Percentiles rank a stretch among this genome's conserved stretches.
Evolutionary conservation across 768 basidiomycete species (phyloP).

Genomic region (Rhodotorula diobovata): DNA sequence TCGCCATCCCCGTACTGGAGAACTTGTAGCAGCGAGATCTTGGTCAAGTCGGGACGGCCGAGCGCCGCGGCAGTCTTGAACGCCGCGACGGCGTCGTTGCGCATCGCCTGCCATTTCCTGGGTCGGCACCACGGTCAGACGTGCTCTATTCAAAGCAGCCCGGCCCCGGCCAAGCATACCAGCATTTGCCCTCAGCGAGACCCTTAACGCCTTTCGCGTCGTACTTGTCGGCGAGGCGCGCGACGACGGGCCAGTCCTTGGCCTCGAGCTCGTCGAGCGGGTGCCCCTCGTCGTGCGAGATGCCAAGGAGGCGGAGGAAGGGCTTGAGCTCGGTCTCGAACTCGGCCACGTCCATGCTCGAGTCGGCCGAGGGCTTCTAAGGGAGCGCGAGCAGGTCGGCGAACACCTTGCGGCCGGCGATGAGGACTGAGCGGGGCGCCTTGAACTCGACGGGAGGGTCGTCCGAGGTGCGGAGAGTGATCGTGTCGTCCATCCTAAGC

Average conservation of each 20-base stretch:
- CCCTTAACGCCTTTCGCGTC: not conserved
- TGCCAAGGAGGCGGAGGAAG: not conserved
- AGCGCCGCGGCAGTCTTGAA: no score
- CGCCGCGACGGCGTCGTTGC: no score
- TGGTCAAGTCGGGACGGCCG: no score
- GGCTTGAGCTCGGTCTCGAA: not conserved
- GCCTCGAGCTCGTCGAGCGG: not conserved
- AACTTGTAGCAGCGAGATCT: no score
- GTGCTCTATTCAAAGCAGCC: no score
- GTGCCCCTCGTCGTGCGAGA: not conserved
- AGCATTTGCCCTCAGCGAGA: no score
- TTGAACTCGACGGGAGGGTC: slow-evolving; percentile 4
- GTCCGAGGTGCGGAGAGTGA: slow-evolving; percentile 2
- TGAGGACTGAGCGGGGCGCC: slow-evolving; percentile 7
- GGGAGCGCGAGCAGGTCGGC: slow-evolving; percentile 14
- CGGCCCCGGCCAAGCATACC: no score
- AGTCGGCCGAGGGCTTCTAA: not conserved
- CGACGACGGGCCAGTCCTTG: not conserved
- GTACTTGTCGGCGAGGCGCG: not conserved
- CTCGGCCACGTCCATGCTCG: not conserved
- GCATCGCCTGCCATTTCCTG: no score
- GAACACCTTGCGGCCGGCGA: slow-evolving; percentile 8
- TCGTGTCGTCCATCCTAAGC: no score
- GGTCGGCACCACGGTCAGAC: no score
- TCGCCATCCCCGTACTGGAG: no score